Conservation (phyloP, 2,329 filamentous ascomycete genomes). For the Diplocarpon rosae region DNA sequence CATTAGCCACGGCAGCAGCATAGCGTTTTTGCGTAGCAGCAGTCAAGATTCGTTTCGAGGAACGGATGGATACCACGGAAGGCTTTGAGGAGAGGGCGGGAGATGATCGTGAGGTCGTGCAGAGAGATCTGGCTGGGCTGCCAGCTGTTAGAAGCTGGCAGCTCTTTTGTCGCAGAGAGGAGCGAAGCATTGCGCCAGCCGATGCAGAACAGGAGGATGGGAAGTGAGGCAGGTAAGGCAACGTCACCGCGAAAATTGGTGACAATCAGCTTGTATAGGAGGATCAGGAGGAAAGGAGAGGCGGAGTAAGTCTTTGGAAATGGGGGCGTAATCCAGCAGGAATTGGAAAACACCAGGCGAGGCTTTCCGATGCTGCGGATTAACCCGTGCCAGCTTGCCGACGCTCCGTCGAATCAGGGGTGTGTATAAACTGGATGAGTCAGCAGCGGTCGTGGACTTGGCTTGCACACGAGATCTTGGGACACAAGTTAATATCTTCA, state of each 20-base stretch:
- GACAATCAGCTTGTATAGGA: slow-evolving; percentile 2
- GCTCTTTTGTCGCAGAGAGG: slow-evolving; percentile 53
- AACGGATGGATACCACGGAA: slow-evolving; percentile 31
- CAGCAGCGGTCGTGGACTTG: not conserved
- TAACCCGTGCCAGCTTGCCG: not conserved
- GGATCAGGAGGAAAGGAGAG: slow-evolving; percentile 30
- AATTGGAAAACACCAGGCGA: no score
- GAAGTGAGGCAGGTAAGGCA: slow-evolving; percentile 1
- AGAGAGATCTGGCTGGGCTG: slow-evolving; percentile 30
- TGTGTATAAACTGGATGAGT: not conserved
- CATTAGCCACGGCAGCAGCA: slow-evolving; percentile 42
- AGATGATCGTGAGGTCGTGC: slow-evolving; percentile 28
- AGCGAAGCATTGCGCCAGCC: slow-evolving; percentile 57
- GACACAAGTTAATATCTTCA: no score
- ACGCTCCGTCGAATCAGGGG: not conserved
- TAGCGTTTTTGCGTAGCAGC: slow-evolving; percentile 39
- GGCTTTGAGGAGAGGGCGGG: slow-evolving; percentile 31
- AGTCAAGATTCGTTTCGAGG: slow-evolving; percentile 36
- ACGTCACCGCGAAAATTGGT: slow-evolving; percentile 5
- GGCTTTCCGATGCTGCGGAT: slow-evolving; percentile 1
- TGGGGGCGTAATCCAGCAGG: no score
- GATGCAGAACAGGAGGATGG: slow-evolving; percentile 24
- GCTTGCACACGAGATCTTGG: not conserved
- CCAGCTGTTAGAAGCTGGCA: slow-evolving; percentile 49
- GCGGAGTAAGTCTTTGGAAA: slow-evolving; percentile 36